A percentile compares a stretch with the other conserved stretches of the same genome.
These are phyloP conservation scores for Sclerotinia minor DNA, from an alignment of 2,329 filamentous ascomycete species.

Conservation along the genomic window DNA sequence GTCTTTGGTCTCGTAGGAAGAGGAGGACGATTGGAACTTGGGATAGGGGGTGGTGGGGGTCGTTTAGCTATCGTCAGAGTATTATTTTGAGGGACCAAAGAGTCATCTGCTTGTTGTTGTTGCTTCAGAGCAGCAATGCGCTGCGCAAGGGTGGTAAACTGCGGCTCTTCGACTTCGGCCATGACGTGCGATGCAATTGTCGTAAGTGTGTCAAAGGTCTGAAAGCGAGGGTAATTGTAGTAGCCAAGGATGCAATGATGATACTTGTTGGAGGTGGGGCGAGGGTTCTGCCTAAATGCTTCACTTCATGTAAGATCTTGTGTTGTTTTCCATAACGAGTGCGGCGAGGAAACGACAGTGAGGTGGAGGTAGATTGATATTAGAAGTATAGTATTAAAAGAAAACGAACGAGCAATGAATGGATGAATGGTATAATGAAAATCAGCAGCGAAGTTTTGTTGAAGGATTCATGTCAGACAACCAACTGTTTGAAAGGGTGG, in stretches of 20 bases:
- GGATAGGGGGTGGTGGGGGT: constrained; percentile 59
- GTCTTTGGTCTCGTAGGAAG: constrained; percentile 45
- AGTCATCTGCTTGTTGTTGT: constrained; percentile 35
- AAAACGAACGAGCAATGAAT: background rate
- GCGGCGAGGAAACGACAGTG: background rate
- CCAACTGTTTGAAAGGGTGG: background rate
- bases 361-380: background rate
- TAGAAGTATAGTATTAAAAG: background rate
- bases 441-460: background rate
- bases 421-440: background rate
- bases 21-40: constrained; percentile 45
- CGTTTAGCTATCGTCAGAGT: constrained; percentile 31
- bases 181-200: constrained; percentile 44
- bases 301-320: background rate
- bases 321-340: background rate
- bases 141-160: constrained; percentile 60
- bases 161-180: constrained; percentile 62
- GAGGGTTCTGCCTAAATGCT: constrained; percentile 13
- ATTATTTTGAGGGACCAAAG: constrained; percentile 28
- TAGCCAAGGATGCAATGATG: background rate
- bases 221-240: background rate
- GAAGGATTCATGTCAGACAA: constrained; percentile 11
- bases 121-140: constrained; percentile 63
- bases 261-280: background rate
- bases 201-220: background rate